Base-by-base conservation (phyloP, 2,329 filamentous ascomycete species). In the Aspergillus thermomutatus region DNA sequence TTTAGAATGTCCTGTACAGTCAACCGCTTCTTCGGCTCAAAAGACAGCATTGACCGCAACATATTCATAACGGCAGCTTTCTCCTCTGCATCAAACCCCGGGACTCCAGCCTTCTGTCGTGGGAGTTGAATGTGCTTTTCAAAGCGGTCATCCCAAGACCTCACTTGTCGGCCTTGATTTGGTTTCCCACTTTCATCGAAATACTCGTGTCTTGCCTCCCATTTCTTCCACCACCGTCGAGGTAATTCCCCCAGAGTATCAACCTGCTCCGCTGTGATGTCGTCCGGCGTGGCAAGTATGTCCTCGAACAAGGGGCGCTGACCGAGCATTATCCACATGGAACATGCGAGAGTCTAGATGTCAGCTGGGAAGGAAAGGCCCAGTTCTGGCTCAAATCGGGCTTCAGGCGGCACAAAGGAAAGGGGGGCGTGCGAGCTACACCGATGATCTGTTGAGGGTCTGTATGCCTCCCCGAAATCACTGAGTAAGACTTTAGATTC, bases 281-380 rank as follows among this genome's bases (percentile, higher is more conserved):
- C 62, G 40, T 71, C 66, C 31, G 60, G 52, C 1, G 60, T 62
- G n/a, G 62, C 62, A 19, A 72, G 54, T 9, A 65, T 57, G 5
- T 59, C 64, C 21, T 61, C 63, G 25, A 71, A 64, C 28, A 70
- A 63, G 26, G 65, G 57, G 14, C 62, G 60, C 28, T 66, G 57
- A 2, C 64, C 67, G 21, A 77, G 54, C 64, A 75, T 60, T 46
- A 50, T 43, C 59, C 56, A 64, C 50, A 65, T 56, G 8, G 52
- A 53, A 56, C 53, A 61, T 0, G 63, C 66, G 17, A 75, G 65
- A 45, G 66, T 72, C 73, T 70, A 75, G 17, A 75, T 72, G 49
- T 75, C 72, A 3, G 71, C 67, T 19, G 64, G 21, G 37, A 69
- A 63, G 14, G 57, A 58, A 37, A 63, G 50, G 10, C 26, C n/a